Base-by-base conservation (phyloP, 495 filamentous ascomycete species). In the Neurospora pannonica region DNA sequence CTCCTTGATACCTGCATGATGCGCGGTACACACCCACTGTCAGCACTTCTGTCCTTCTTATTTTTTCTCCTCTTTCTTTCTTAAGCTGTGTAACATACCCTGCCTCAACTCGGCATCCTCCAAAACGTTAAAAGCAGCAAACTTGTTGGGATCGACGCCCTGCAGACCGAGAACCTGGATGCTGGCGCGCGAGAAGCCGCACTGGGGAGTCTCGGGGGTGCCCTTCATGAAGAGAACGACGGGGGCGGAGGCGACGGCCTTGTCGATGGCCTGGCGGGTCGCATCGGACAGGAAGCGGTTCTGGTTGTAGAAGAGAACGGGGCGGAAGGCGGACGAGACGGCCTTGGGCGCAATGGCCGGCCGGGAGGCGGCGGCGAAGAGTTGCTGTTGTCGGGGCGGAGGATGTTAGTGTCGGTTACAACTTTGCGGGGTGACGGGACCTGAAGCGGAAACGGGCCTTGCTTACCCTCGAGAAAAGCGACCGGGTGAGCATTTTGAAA, bases 171-270 rank as follows among this genome's bases (percentile, higher is more conserved):
- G 86, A 74, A 99, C 94, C 86, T 98, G 94, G 80, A 99, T 94
- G 80, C 90, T 95, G 34, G 96, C 95, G 78, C 94, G 88, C 71
- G 96, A 99, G 86, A 98, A 99, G 46, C 96, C 96, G 82, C 96
- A 99, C 81, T 99, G 95, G n/a, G 96, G 96, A 31, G 89, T 93
- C 83, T 98, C 96, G 48, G 96, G 96, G 3, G 96, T 98, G 71
- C 96, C 95, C 84, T 98, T 98, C 95, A 98, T 98, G 86, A 98
- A 99, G 36, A 99, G 88, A 19, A 99, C 96, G 1, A 99, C 95
- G 5, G 95, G 95, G 11, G 93, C 91, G 2, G 93, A 92, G 34
- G 81, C 84, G 24, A 98, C 89, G 10, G 94, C 95, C 81, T 94
- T 92, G 79, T 98, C 92, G 75, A 99, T 98, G 5, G 94, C 93